phyloP scores from a whole-genome alignment of 2,329 filamentous ascomycete genomes.

The Colletotrichum ledebouriae region DNA sequence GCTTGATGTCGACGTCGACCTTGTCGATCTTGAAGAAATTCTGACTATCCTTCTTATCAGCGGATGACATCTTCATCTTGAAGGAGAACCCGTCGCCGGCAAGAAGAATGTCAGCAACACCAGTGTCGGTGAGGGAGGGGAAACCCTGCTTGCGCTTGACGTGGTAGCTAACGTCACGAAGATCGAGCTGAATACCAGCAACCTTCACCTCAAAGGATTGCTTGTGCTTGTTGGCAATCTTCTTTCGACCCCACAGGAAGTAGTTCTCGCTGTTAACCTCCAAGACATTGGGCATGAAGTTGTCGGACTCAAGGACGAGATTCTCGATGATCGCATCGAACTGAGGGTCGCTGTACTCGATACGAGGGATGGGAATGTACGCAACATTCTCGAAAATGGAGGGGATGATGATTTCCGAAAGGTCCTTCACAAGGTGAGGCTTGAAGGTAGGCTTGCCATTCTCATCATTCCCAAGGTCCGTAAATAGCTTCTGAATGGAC shows the following conservation, averaged over 20 bases:
- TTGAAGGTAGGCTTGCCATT: slow-evolving; percentile 91
- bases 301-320: slow-evolving; percentile 94
- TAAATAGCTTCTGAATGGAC: slow-evolving; percentile 87
- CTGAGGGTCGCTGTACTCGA: slow-evolving; percentile 88
- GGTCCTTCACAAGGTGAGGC: slow-evolving; percentile 89
- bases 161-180: slow-evolving; percentile 92
- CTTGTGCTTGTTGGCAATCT: slow-evolving; percentile 82
- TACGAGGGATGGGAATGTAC: slow-evolving; percentile 93
- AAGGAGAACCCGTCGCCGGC: slow-evolving; percentile 91
- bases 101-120: slow-evolving; percentile 89
- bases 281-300: slow-evolving; percentile 92
- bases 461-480: slow-evolving; percentile 86
- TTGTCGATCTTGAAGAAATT: slow-evolving; percentile 97
- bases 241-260: slow-evolving; percentile 94
- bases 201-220: slow-evolving; percentile 84
- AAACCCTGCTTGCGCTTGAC: slow-evolving; percentile 96
- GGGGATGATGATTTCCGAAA: slow-evolving; percentile 89
- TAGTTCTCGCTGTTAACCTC: slow-evolving; percentile 94
- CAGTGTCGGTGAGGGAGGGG: slow-evolving; percentile 87
- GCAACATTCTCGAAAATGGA: slow-evolving; percentile 84
- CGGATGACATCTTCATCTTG: slow-evolving; percentile 88
- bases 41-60: slow-evolving; percentile 79
- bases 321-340: slow-evolving; percentile 95
- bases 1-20: slow-evolving; percentile 84
- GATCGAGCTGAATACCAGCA: slow-evolving; percentile 91